Conservation (phyloP, 495 filamentous ascomycete genomes). For the Hypoxylon lienhwacheense region DNA sequence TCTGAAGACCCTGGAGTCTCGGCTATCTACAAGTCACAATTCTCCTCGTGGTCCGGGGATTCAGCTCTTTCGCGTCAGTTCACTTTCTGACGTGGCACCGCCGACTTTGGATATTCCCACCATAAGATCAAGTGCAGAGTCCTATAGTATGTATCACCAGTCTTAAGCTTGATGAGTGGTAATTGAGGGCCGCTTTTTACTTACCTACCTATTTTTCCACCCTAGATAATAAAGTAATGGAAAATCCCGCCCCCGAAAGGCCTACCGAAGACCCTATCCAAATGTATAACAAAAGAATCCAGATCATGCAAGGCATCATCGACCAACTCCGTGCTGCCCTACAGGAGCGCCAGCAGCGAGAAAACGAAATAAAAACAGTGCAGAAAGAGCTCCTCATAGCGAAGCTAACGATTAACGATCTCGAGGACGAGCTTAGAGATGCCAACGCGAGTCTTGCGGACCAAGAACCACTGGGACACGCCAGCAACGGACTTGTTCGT, state of each 20-base stretch:
- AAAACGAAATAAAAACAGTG: neutral
- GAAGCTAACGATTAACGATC: neutral
- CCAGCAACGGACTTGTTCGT: neutral
- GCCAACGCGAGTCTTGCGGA: neutral
- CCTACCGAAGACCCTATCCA: conserved; percentile 9
- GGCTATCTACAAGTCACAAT: conserved; percentile 1
- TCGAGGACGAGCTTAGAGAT: conserved; percentile 3
- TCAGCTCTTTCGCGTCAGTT: conserved; percentile 19
- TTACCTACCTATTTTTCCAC: too few species aligned
- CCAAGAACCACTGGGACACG: neutral
- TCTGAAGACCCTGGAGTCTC: conserved; percentile 9
- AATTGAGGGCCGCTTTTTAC: neutral
- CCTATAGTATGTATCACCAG: conserved; percentile 6
- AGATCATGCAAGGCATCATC: conserved; percentile 10
- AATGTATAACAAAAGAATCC: conserved; percentile 7
- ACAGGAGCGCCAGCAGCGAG: neutral
- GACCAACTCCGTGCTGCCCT: conserved; percentile 8
- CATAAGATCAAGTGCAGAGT: neutral
- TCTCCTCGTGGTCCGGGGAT: conserved; percentile 7
- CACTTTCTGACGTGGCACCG: neutral
- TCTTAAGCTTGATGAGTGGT: neutral
- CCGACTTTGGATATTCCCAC: neutral
- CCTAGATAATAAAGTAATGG: neutral
- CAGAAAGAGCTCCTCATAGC: conserved; percentile 7
- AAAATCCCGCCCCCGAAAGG: neutral